Evolutionary conservation across 495 filamentous ascomycete species (phyloP).

Genomic region (Recurvomyces mirabilis): DNA sequence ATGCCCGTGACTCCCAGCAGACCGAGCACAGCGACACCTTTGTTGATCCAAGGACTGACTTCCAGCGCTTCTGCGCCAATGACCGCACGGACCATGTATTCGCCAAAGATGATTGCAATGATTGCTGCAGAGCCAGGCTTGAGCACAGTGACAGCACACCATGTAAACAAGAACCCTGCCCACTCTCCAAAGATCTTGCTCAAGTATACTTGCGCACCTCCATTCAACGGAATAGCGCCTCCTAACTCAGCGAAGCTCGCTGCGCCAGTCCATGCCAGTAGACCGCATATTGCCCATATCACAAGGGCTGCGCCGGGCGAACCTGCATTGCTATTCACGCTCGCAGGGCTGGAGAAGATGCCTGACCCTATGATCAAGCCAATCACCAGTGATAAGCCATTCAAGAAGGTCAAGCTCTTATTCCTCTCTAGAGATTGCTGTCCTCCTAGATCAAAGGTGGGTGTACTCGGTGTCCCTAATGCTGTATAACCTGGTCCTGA

Average conservation of each 20-base stretch:
- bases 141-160: slow-evolving; percentile 86
- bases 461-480: slow-evolving; percentile 55
- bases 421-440: slow-evolving; percentile 66
- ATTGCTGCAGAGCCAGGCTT: slow-evolving; percentile 92
- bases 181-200: slow-evolving; percentile 93
- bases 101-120: slow-evolving; percentile 93
- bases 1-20: slow-evolving; percentile 65
- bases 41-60: slow-evolving; percentile 78
- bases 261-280: slow-evolving; percentile 92
- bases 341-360: slow-evolving; percentile 89
- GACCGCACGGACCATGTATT: slow-evolving; percentile 80
- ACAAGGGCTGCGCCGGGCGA: slow-evolving; percentile 85
- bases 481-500: slow-evolving; percentile 69
- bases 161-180: slow-evolving; percentile 84
- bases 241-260: slow-evolving; percentile 94
- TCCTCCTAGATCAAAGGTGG: slow-evolving; percentile 24
- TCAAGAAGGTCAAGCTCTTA: slow-evolving; percentile 89
- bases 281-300: slow-evolving; percentile 79
- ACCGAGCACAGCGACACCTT: slow-evolving; percentile 70
- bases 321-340: slow-evolving; percentile 86
- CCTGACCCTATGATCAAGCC: slow-evolving; percentile 95
- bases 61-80: slow-evolving; percentile 70
- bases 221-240: slow-evolving; percentile 90
- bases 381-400: slow-evolving; percentile 80
- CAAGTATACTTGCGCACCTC: slow-evolving; percentile 84